A percentile compares a stretch with the other conserved stretches of the same genome.
Evolutionary conservation across 2,329 filamentous ascomycete genomes (phyloP).

Genomic region (Cordyceps pruinosa): DNA sequence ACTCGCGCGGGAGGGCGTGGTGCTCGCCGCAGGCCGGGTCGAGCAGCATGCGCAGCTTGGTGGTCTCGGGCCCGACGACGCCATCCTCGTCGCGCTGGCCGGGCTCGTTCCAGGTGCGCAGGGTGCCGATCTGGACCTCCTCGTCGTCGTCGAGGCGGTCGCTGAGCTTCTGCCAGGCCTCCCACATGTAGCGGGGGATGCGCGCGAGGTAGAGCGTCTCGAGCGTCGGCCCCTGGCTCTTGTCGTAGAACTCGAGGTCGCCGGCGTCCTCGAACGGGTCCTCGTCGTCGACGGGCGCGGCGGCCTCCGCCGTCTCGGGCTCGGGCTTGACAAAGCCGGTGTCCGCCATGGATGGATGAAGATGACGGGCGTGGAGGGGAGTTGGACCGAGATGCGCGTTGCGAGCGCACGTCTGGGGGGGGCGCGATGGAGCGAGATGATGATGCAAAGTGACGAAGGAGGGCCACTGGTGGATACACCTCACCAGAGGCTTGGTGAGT

Average conservation of each 20-base stretch:
- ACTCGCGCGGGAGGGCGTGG: constrained; percentile 76
- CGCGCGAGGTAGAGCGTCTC: constrained; percentile 63
- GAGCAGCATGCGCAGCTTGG: constrained; percentile 57
- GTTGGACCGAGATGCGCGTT: neutral
- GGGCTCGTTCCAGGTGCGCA: constrained; percentile 54
- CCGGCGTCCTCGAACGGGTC: constrained; percentile 59
- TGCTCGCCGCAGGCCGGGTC: constrained; percentile 58
- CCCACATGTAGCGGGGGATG: constrained; percentile 73
- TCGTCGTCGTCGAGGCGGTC: constrained; percentile 67
- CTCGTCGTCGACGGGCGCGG: constrained; percentile 49
- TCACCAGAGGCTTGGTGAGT: no score
- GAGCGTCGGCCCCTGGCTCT: constrained; percentile 31
- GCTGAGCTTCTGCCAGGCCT: constrained; percentile 56
- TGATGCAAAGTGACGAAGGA: neutral
- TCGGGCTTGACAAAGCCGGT: constrained; percentile 41
- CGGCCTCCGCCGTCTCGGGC: constrained; percentile 38
- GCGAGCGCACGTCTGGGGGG: no score
- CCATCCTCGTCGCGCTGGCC: constrained; percentile 43
- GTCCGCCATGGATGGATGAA: constrained; percentile 24
- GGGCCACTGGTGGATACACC: no score
- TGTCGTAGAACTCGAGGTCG: constrained; percentile 50
- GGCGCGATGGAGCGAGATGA: no score
- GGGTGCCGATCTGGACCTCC: constrained; percentile 72
- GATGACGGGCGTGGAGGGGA: neutral
- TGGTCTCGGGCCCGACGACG: constrained; percentile 19